Percentiles rank a stretch among this genome's conserved stretches.
Evolutionary conservation across 805 yeast species (phyloP).

Genomic region (Lachancea quebecensis): DNA sequence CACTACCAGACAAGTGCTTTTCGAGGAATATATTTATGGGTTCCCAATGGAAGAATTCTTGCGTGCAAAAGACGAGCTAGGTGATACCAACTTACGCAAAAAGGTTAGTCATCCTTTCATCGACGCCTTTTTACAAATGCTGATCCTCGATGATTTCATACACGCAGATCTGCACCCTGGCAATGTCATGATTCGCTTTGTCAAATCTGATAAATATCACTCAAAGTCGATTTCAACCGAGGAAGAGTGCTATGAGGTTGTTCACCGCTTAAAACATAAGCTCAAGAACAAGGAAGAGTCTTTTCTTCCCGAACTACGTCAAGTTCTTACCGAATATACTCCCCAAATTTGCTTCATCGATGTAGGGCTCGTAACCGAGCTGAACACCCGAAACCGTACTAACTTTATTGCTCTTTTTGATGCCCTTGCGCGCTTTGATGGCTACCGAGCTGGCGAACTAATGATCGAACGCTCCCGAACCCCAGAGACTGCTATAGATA

Average conservation of each 20-base stretch:
- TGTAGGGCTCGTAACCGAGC: slow-evolving; percentile 88
- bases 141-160: slow-evolving; percentile 85
- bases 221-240: slow-evolving; percentile 26
- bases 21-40: slow-evolving; percentile 82
- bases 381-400: slow-evolving; percentile 65
- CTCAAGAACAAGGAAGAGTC: slow-evolving; percentile 13
- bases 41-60: slow-evolving; percentile 72
- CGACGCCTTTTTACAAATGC: slow-evolving; percentile 89
- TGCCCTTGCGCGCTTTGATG: slow-evolving; percentile 86
- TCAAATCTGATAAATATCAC: slow-evolving; percentile 38
- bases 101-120: slow-evolving; percentile 74
- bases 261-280: slow-evolving; percentile 14
- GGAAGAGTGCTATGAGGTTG: slow-evolving; percentile 17
- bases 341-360: slow-evolving; percentile 90
- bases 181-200: slow-evolving; percentile 72
- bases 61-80: slow-evolving; percentile 33
- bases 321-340: slow-evolving; percentile 52
- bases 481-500: slow-evolving; percentile 83
- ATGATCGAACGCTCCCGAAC: slow-evolving; percentile 94
- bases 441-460: slow-evolving; percentile 87
- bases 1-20: slow-evolving; percentile 64
- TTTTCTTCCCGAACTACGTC: slow-evolving; percentile 39
- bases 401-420: slow-evolving; percentile 87
- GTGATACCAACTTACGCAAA: slow-evolving; percentile 44
- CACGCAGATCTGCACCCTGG: slow-evolving; percentile 98